Conservation (phyloP, 495 filamentous ascomycete genomes). For the Daldinia childiae region DNA sequence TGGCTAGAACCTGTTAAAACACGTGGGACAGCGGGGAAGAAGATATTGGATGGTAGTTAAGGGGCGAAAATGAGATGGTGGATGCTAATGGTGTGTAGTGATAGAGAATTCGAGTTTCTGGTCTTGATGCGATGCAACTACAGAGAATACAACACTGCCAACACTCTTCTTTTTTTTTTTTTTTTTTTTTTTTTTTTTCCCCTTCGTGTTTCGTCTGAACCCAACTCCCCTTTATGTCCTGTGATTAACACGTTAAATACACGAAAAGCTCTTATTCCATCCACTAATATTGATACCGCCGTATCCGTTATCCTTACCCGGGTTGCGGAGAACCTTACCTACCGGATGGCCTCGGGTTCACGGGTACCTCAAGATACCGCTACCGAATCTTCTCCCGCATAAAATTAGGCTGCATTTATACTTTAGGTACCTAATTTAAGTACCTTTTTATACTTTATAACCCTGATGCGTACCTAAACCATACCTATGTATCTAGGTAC, state of each 20-base stretch:
- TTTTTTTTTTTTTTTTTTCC: not conserved
- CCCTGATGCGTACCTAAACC: too few species aligned
- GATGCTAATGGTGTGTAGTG: not conserved
- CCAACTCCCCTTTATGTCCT: not conserved
- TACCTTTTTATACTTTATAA: not conserved
- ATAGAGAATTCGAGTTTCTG: conserved; percentile 11
- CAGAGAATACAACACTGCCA: conserved; percentile 23
- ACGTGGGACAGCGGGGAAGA: conserved; percentile 31
- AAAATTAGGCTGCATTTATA: not conserved
- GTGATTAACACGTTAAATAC: not conserved
- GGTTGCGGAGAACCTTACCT: conserved; percentile 10
- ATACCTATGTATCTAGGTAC: too few species aligned
- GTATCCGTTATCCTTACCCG: conserved; percentile 7
- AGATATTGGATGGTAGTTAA: conserved; percentile 24
- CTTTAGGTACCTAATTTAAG: not conserved
- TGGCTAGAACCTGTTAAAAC: conserved; percentile 6
- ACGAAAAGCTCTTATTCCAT: not conserved
- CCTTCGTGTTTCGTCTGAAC: not conserved
- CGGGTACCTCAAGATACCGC: not conserved
- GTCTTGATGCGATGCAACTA: conserved; percentile 29
- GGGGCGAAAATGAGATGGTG: not conserved
- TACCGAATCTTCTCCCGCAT: not conserved
- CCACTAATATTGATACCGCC: not conserved
- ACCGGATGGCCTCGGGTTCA: not conserved
- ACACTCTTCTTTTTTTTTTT: conserved; percentile 11